These are phyloP conservation scores for Diutina pseudorugosa DNA, from an alignment of 1,139 yeast genomes.

Conservation along the genomic window DNA sequence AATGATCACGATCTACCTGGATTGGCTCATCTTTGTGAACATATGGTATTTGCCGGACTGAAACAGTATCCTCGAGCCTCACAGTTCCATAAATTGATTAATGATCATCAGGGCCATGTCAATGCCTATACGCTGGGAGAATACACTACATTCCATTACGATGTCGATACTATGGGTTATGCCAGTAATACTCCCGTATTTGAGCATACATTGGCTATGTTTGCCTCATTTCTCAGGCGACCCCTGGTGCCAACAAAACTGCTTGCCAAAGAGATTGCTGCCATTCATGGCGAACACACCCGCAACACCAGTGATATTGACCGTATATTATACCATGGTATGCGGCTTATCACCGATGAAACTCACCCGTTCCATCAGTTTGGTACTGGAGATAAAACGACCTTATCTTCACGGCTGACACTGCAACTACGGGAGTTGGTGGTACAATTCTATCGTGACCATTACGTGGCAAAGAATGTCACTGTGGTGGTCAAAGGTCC, in stretches of 20 bases:
- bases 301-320: constrained; percentile 29
- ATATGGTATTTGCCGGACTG: constrained; percentile 49
- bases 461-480: constrained; percentile 31
- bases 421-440: constrained; percentile 11
- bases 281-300: constrained; percentile 54
- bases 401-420: constrained; percentile 16
- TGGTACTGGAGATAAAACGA: constrained; percentile 28
- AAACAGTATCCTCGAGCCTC: constrained; percentile 38
- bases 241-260: constrained; percentile 35
- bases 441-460: constrained; percentile 14
- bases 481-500: constrained; percentile 50
- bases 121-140: constrained; percentile 64
- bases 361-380: constrained; percentile 33
- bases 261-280: constrained; percentile 39
- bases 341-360: constrained; percentile 34
- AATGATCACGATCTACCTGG: constrained; percentile 51
- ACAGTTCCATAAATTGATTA: constrained; percentile 29
- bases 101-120: constrained; percentile 38
- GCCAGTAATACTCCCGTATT: constrained; percentile 21
- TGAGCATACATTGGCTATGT: constrained; percentile 31
- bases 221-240: constrained; percentile 38
- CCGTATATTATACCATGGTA: constrained; percentile 45
- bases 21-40: constrained; percentile 67
- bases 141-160: constrained; percentile 36
- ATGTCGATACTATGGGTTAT: constrained; percentile 10